These are phyloP conservation scores for Chaetomium fimeti DNA, from an alignment of 495 filamentous ascomycete genomes.

Conservation along the genomic window DNA sequence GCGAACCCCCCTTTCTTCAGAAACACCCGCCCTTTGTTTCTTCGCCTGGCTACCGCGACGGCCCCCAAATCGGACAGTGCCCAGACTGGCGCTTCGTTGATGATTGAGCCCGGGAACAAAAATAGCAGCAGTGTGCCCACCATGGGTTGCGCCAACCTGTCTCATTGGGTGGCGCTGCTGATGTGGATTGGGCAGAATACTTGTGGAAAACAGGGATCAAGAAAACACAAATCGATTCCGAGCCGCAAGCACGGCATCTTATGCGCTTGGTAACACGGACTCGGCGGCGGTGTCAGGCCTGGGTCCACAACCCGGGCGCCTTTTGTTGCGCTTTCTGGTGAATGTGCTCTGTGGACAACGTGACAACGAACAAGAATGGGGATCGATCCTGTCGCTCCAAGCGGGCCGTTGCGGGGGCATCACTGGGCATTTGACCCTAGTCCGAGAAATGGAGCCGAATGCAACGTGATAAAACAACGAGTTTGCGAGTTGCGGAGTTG, in stretches of 20 bases:
- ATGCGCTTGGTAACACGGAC: not conserved
- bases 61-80: not conserved
- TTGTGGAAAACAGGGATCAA: not conserved
- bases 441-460: constrained; percentile 13
- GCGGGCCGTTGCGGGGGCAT: not conserved
- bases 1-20: not conserved
- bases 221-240: not conserved
- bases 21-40: not conserved
- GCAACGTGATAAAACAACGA: constrained; percentile 5
- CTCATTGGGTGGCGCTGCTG: constrained; percentile 4
- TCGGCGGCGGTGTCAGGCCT: not conserved
- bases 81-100: not conserved
- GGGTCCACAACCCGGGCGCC: too few species aligned
- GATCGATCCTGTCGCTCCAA: not conserved
- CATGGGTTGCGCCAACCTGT: not conserved
- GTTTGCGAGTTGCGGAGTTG: not conserved
- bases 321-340: too few species aligned
- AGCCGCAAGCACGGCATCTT: not conserved
- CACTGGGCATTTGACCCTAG: not conserved
- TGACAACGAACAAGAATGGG: too few species aligned
- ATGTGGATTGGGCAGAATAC: not conserved
- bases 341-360: too few species aligned
- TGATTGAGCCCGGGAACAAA: constrained; percentile 12
- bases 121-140: constrained; percentile 15
- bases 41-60: not conserved